Evolutionary conservation across 2,329 filamentous ascomycete genomes (phyloP).

Genomic region (Fusarium protoensiforme): DNA sequence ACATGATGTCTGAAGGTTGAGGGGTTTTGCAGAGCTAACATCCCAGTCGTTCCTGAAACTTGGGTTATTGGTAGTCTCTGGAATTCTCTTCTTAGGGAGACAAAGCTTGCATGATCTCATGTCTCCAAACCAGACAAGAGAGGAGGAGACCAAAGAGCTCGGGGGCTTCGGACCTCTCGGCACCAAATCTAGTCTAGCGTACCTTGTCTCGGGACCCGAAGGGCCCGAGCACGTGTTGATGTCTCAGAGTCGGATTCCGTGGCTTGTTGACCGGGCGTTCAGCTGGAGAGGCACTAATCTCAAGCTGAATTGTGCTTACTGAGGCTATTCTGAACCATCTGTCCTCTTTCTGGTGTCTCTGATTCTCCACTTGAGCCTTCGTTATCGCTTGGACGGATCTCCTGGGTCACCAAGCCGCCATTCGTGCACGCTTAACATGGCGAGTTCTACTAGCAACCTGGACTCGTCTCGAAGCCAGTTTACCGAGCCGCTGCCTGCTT

Average conservation of each 20-base stretch:
- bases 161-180: not conserved
- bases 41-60: rapidly evolving
- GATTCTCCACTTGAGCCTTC: not conserved
- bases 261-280: not conserved
- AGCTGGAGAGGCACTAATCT: not conserved
- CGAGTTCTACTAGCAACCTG: not conserved
- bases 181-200: not conserved
- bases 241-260: not conserved
- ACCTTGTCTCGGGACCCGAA: not conserved
- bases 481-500: not conserved
- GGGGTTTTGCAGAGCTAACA: not conserved
- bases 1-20: not conserved
- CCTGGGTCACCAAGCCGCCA: not conserved
- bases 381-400: not conserved
- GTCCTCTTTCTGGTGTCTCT: not conserved
- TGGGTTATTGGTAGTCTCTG: not conserved
- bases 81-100: not conserved
- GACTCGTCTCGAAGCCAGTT: conserved; percentile 3
- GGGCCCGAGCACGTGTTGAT: not conserved
- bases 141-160: not conserved
- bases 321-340: not conserved
- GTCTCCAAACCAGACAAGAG: not conserved
- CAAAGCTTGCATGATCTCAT: not conserved
- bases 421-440: not conserved
- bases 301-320: not conserved